Conservation (phyloP, 2,329 filamentous ascomycete species). For the Neobulgaria alba region DNA sequence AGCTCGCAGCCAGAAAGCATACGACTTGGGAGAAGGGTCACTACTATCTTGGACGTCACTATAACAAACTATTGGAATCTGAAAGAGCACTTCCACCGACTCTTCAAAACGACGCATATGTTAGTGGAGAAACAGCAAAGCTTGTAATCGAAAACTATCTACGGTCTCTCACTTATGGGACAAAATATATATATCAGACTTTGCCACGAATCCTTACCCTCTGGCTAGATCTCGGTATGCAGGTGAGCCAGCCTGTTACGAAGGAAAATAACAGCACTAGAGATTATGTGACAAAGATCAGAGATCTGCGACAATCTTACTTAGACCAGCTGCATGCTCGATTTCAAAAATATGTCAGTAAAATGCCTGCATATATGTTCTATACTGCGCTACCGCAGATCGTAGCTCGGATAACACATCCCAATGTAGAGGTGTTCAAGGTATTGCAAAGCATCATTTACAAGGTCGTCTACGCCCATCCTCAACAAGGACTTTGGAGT, state of each 20-base stretch:
- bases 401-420: conserved; percentile 89
- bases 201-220: conserved; percentile 84
- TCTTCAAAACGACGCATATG: conserved; percentile 67
- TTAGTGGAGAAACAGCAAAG: conserved; percentile 77
- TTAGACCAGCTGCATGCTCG: conserved; percentile 64
- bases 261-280: conserved; percentile 34
- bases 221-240: conserved; percentile 85
- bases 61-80: conserved; percentile 90
- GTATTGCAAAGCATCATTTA: conserved; percentile 71
- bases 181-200: conserved; percentile 94
- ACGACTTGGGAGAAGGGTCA: conserved; percentile 90
- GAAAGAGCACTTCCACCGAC: conserved; percentile 69
- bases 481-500: conserved; percentile 87
- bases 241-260: conserved; percentile 53
- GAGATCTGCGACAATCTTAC: conserved; percentile 51
- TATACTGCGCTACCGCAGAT: conserved; percentile 84
- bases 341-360: conserved; percentile 68
- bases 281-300: conserved; percentile 44
- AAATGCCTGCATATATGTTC: conserved; percentile 68
- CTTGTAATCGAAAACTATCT: conserved; percentile 92
- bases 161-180: conserved; percentile 76
- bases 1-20: conserved; percentile 64
- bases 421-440: conserved; percentile 67
- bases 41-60: conserved; percentile 93
- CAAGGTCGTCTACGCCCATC: conserved; percentile 79